Evolutionary conservation across 257 asterid species (phyloP).

Genomic region (Ligustrum vulgare): DNA sequence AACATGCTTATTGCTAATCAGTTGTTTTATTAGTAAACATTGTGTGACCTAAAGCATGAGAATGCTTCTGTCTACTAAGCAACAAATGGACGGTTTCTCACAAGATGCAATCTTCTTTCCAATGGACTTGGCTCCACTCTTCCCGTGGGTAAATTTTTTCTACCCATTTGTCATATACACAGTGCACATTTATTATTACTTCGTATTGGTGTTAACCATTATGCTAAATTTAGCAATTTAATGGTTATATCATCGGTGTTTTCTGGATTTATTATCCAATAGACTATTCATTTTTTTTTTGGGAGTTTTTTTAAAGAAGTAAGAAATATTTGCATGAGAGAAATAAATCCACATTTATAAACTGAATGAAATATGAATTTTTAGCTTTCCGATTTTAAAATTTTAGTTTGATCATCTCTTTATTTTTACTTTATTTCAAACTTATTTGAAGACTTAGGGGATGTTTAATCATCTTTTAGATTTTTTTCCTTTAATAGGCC

Average conservation of each 20-base stretch:
- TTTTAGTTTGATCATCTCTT: neutral
- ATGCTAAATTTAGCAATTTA: neutral
- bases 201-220: neutral
- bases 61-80: constrained; percentile 32
- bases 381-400: neutral
- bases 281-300: neutral
- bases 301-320: neutral
- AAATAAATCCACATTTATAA: neutral
- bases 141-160: constrained; percentile 41
- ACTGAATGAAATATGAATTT: neutral
- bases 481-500: neutral
- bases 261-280: neutral
- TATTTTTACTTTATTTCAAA: neutral
- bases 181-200: constrained; percentile 1
- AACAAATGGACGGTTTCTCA: constrained; percentile 37
- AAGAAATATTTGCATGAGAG: neutral
- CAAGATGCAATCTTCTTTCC: constrained; percentile 31
- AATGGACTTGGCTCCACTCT: constrained; percentile 59
- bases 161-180: neutral
- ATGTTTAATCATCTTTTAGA: neutral
- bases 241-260: neutral
- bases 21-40: neutral
- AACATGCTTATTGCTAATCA: constrained; percentile 13
- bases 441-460: neutral
- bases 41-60: neutral